Evolutionary conservation across 345 rosid genomes (phyloP), one percentile per base, ranked within the genome.

Genomic region (Eucalyptus albens): DNA sequence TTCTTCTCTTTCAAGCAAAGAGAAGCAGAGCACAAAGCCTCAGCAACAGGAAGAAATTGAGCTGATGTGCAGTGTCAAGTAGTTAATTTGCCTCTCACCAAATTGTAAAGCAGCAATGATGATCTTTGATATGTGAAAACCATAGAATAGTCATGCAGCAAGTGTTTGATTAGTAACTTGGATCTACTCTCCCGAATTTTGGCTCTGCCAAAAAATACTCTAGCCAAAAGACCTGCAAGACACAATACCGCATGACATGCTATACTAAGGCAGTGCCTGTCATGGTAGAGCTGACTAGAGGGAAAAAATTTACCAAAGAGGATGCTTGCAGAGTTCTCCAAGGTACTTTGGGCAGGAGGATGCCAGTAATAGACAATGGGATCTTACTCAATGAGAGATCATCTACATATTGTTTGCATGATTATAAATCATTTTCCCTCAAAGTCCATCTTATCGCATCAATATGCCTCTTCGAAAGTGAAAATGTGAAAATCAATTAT

Each of bases 321-420:
- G 91, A 98, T 98, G 95, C 99, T 97, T 12, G 98, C 95, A 3
- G 99, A 93, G 92, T 98, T 98, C 86, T 98, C 96, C 93, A 98
- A 91, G 98, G 99, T 81, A 98, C 98, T 21, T 96, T 86, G 93
- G 95, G 95, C 89, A 98, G 92, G 92, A 98, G 90, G 47, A 96
- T 96, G 90, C 99, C 99, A 6, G 95, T 96, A 10, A 97, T 77
- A 4, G 99, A 98, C 47, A 98, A 92, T n/a, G 98, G 99, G 91
- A 98, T 96, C 96, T 98, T 98, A 90, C 97, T 98, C 88, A 94
- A 92, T 3, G 81, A 77, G 89, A 90, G 90, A 89, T 13, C 12
- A 37, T 0, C 50, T 40, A 49, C 56, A 87, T 24, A 26, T 60
- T 33, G n/a, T 49, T 62, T 45, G 22, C 49, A 60, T 26, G 53